These are phyloP conservation scores for Retiboletus fuscus DNA, from an alignment of 1,284 basidiomycete genomes.

Conservation along the genomic window DNA sequence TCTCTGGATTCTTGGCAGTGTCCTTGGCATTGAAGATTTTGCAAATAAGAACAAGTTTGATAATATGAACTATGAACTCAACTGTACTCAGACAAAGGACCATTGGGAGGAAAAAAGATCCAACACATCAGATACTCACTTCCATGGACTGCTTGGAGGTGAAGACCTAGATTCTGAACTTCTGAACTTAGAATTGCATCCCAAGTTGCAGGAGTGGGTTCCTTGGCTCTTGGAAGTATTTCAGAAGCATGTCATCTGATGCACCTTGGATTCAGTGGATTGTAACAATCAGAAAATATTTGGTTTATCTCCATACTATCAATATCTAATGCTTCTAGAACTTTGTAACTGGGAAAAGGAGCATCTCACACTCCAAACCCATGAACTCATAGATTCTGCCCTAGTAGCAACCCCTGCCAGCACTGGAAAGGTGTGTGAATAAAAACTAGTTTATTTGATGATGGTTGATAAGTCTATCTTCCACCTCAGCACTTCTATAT, in stretches of 20 bases:
- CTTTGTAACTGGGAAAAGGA: background rate
- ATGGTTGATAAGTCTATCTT: background rate
- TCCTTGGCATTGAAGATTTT: background rate
- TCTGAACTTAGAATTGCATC: background rate
- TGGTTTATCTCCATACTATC: background rate
- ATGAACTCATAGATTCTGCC: background rate
- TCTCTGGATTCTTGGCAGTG: background rate
- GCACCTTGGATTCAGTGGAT: slow-evolving; percentile 1
- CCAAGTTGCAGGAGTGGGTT: background rate
- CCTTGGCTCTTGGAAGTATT: background rate
- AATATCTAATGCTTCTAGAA: slow-evolving; percentile 4
- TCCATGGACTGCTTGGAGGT: background rate
- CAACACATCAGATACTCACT: background rate
- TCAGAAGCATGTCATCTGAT: background rate
- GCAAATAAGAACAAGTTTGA: background rate
- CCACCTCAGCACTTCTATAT: slow-evolving; percentile 20
- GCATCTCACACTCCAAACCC: background rate
- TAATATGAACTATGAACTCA: background rate
- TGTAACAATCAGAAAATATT: background rate
- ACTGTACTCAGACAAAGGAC: background rate
- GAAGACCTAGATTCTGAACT: background rate
- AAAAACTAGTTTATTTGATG: background rate
- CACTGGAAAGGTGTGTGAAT: background rate
- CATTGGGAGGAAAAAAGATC: background rate
- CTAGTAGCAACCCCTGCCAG: background rate